A percentile compares a stretch with the other conserved stretches of the same genome.
phyloP scores from a whole-genome alignment of 1,139 yeast species.

The Pichia terricola region DNA sequence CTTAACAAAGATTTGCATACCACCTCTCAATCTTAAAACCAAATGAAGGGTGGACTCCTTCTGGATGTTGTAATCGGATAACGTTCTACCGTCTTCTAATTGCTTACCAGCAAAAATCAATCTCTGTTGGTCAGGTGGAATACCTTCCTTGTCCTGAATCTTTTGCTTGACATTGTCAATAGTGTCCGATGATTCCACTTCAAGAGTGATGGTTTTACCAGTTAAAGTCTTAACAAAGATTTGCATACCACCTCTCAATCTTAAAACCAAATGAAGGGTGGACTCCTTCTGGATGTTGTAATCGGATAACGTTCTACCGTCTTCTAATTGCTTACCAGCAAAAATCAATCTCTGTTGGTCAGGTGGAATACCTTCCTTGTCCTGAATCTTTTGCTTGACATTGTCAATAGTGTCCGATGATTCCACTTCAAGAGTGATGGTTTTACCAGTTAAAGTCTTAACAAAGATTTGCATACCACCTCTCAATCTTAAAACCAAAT shows the following conservation, averaged over 20 bases:
- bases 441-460: slow-evolving; percentile 79
- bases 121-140: slow-evolving; percentile 83
- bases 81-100: slow-evolving; percentile 80
- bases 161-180: slow-evolving; percentile 77
- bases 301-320: slow-evolving; percentile 73
- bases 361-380: slow-evolving; percentile 82
- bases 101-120: slow-evolving; percentile 90
- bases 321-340: slow-evolving; percentile 93
- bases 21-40: slow-evolving; percentile 98
- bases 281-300: slow-evolving; percentile 99
- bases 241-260: slow-evolving; percentile 99
- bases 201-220: slow-evolving; percentile 71
- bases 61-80: slow-evolving; percentile 95
- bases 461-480: slow-evolving; percentile 94
- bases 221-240: slow-evolving; percentile 80
- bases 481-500: slow-evolving; percentile 96
- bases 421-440: slow-evolving; percentile 71
- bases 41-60: slow-evolving; percentile 98
- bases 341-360: slow-evolving; percentile 80
- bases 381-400: slow-evolving; percentile 76
- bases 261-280: slow-evolving; percentile 91
- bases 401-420: slow-evolving; percentile 81
- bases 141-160: slow-evolving; percentile 82
- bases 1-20: slow-evolving; percentile 87
- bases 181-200: slow-evolving; percentile 78